Evolutionary conservation across 768 basidiomycete genomes (phyloP).

Genomic region (Podaxis sp.): DNA sequence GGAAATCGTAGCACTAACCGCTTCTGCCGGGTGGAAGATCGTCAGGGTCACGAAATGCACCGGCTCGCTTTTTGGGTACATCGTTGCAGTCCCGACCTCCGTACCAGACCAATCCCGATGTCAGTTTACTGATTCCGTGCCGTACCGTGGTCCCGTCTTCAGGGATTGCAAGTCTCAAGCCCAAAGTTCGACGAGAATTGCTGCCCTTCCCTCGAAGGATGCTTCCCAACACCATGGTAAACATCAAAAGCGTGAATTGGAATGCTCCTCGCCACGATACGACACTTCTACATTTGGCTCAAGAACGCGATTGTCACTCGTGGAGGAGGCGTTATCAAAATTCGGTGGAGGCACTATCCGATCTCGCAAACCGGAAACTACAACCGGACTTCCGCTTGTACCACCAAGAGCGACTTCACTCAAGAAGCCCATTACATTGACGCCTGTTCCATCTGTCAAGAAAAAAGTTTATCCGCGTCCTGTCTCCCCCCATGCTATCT

Average conservation of each 20-base stretch:
- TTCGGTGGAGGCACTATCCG: conserved; percentile 29
- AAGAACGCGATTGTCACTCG: conserved; percentile 38
- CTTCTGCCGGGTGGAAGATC: conserved; percentile 30
- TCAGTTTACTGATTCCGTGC: conserved; percentile 19
- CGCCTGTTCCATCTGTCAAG: conserved; percentile 8
- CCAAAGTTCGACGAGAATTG: not conserved
- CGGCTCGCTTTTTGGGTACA: conserved; percentile 67
- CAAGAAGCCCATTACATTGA: conserved; percentile 5
- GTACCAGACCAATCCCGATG: conserved; percentile 34
- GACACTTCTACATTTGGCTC: conserved; percentile 64
- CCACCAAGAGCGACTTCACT: not conserved
- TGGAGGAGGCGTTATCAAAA: conserved; percentile 38
- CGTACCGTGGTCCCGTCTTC: conserved; percentile 19
- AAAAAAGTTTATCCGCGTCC: conserved; percentile 17
- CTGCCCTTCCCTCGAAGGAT: not conserved
- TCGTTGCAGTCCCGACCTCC: conserved; percentile 58
- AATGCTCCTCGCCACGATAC: conserved; percentile 45
- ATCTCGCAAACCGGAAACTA: conserved; percentile 13
- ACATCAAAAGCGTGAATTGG: conserved; percentile 28
- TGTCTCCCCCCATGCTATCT: conserved; percentile 6
- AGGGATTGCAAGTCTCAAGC: not conserved
- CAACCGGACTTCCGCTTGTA: not conserved
- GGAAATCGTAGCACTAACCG: conserved; percentile 25
- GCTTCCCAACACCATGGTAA: not conserved
- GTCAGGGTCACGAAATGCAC: conserved; percentile 39